Base-by-base conservation (phyloP, 2,329 filamentous ascomycete species). In the Fonsecaea pugnacius region DNA sequence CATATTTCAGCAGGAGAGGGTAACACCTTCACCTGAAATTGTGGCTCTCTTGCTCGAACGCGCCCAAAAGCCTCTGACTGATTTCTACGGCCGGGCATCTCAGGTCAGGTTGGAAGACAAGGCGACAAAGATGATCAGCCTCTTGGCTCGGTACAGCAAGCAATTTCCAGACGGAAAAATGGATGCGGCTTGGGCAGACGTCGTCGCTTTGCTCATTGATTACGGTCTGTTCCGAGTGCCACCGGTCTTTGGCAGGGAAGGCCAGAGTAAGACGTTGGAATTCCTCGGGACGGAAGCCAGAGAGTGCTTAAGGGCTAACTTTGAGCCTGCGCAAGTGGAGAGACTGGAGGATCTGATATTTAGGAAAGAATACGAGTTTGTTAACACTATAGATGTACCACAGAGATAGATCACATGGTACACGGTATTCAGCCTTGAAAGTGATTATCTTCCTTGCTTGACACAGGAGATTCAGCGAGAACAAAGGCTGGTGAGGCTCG, bases 201-300 rank as follows among this genome's bases (percentile, higher is more conserved):
- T 52, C 3, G 16, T 52, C 16, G 48, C 48, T 16, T 24, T 52
- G 48, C 48, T 52, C 48, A 52, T 52, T 52, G 48, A 52, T 16
- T 7, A 24, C 48, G 48, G 48, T 21, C 48, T 52, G 24, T 16
- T 52, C 30, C 5, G 30, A 14, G 48, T 52, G 48, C 16, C 24
- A 21, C 30, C 48, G 48, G 18, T 14, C 10, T 9, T 36, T 36
- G 33, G 33, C 33, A 36, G 33, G 12, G 9, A 36, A 30, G 27
- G 4, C 27, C 27, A 30, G 3, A 36, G 33, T 36, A 36, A 14
- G 33, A 36, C 33, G 33, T 9, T 14, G 8, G 33, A 36, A 36
- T 14, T 36, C 12, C 33, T 36, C 33, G 33, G 33, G 12, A 36
- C 33, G 9, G 33, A 36, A 36, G 33, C 9, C 33, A 36, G 33